Percentiles rank a stretch among this genome's conserved stretches.
These are phyloP conservation scores for Setaria viridis DNA, from an alignment of 202 grass and related monocot genomes.

Conservation along the genomic window DNA sequence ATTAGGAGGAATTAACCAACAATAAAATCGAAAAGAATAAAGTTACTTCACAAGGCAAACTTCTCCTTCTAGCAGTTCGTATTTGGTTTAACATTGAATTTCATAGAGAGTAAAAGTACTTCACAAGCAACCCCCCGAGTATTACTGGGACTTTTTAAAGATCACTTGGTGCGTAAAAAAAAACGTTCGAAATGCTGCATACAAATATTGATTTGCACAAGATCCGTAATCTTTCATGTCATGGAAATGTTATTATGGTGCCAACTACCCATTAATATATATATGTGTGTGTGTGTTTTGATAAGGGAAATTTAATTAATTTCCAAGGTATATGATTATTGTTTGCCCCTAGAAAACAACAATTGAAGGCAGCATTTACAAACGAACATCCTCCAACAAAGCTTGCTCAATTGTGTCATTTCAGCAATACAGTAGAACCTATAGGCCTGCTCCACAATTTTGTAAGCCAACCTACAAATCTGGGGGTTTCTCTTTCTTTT, in stretches of 20 bases:
- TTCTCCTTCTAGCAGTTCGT: neutral
- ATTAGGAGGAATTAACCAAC: neutral
- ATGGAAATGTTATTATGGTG: neutral
- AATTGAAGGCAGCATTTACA: neutral
- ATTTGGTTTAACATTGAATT: neutral
- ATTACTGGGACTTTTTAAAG: neutral
- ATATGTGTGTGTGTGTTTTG: too few species aligned
- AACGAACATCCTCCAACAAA: neutral
- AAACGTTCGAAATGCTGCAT: neutral
- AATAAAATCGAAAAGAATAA: neutral
- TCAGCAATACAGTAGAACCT: neutral
- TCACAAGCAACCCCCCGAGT: neutral
- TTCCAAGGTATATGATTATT: neutral
- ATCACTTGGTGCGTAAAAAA: neutral
- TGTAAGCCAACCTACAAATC: neutral
- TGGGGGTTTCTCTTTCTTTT: neutral
- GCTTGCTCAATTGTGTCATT: neutral
- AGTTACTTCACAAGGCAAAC: neutral
- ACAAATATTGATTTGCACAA: neutral
- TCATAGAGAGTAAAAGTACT: neutral
- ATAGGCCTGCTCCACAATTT: neutral
- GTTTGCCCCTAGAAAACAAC: neutral
- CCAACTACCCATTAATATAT: neutral
- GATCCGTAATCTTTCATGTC: neutral
- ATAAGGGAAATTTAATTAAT: too few species aligned